Evolutionary conservation across 2,329 filamentous ascomycete species (phyloP), one percentile per base, ranked within the genome.

Genomic region (Colletotrichum sojae): DNA sequence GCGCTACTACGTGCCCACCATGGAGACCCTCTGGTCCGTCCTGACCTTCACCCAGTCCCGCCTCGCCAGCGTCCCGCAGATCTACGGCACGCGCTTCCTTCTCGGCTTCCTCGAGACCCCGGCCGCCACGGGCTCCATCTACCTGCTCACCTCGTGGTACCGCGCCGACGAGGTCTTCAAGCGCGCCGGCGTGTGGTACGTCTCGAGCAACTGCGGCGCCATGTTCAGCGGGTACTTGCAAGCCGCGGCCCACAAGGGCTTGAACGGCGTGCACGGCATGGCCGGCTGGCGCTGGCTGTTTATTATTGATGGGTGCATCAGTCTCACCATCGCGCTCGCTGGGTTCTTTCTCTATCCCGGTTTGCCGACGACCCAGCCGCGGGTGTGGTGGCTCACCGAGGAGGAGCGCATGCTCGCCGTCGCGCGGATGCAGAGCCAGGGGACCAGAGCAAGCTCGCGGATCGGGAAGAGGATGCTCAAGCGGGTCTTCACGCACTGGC

Each of bases 281-380:
- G 76, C 82, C 0, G 84, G 84, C 0, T 85, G 84, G 83, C 70
- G 79, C 49, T 83, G 81, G 84, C 75, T 87, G 0, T 88, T 88
- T 52, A 84, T 88, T 15, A 86, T 88, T 20, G 85, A 86, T 54
- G 85, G 84, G 2, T 78, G 84, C 20, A 87, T 87, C 72, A 84
- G 82, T 3, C 76, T 88, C 4, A 84, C 85, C 0, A 81, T 87
- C 5, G 83, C 84, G 0, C 61, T 87, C 5, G 78, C 83, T 3
- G 85, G 85, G 0, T 87, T 80, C 63, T 70, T 86, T 8, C 80
- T 86, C 1, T 73, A 72, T 58, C 80, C 80, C 0, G 80, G 80
- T 0, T 75, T 81, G 6, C 80, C 80, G 0, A 76, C 77, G 20
- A 80, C 75, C 3, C 51, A 22, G 1, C 78, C 78, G 1, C 76